Percentiles rank a stretch among this genome's conserved stretches.
Conservation (phyloP, 192 early-diverging fungal genomes). For the Backusella sp. region DNA sequence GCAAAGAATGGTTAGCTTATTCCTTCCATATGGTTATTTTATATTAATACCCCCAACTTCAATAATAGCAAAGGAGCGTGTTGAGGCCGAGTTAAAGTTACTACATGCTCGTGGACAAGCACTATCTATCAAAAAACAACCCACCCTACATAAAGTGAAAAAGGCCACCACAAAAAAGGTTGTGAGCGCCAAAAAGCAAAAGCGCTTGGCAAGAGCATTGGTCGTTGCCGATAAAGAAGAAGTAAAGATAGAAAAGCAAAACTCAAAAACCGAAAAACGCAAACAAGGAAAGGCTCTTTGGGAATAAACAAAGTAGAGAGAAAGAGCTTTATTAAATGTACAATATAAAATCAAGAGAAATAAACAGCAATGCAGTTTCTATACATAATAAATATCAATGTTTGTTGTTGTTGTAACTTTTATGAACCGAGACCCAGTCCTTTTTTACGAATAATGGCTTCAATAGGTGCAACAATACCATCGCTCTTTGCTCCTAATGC, state of each 20-base stretch:
- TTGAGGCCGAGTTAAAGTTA: conserved; percentile 19
- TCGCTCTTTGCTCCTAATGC: conserved; percentile 42
- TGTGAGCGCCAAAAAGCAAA: conserved; percentile 23
- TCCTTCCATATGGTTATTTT: not conserved
- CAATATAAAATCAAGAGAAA: not conserved
- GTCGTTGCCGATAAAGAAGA: conserved; percentile 31
- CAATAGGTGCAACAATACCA: conserved; percentile 51
- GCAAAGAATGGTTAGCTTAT: not conserved
- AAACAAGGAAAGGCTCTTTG: conserved; percentile 25
- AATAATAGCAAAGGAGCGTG: conserved; percentile 26
- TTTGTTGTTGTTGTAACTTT: not conserved
- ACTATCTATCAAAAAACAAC: not conserved
- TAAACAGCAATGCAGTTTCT: not conserved
- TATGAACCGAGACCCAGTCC: conserved; percentile 42
- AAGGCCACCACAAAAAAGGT: conserved; percentile 15
- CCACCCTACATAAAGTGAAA: conserved; percentile 10
- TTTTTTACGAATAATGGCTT: conserved; percentile 49
- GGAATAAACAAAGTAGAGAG: not conserved
- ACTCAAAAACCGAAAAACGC: conserved; percentile 17
- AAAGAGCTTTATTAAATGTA: not conserved
- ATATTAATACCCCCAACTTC: not conserved
- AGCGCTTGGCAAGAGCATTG: conserved; percentile 20
- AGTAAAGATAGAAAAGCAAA: not conserved
- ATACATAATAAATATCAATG: not conserved
- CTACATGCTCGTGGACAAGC: conserved; percentile 17